Conservation (phyloP, 2,329 filamentous ascomycete species). For the Ceratocystis lukuohia region DNA sequence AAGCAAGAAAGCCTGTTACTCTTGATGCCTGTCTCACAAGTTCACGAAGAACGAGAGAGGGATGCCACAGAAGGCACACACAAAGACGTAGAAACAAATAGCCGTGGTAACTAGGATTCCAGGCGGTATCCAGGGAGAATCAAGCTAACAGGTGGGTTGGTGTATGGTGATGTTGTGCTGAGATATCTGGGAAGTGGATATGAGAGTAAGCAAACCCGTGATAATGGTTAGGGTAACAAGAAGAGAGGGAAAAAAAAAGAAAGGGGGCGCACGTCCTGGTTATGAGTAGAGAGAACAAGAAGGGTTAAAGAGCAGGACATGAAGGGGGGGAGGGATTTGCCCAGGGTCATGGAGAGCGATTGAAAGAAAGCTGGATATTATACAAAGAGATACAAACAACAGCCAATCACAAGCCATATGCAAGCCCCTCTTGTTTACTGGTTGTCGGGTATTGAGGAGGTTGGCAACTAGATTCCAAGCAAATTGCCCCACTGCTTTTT, state of each 20-base stretch:
- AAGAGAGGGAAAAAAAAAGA: slow-evolving; percentile 3
- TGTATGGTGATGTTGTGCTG: background rate
- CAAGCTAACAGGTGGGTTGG: background rate
- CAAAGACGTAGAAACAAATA: slow-evolving; percentile 9
- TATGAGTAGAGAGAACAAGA: slow-evolving; percentile 13
- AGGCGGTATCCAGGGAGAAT: slow-evolving; percentile 2
- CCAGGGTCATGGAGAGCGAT: background rate
- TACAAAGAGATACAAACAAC: slow-evolving; percentile 7
- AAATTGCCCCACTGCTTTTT: background rate
- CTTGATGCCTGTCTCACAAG: background rate
- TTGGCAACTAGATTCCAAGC: slow-evolving; percentile 9
- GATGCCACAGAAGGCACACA: background rate
- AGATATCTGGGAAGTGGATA: background rate
- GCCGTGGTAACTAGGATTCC: slow-evolving; percentile 14
- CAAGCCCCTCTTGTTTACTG: slow-evolving; percentile 15
- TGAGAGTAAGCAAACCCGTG: slow-evolving; percentile 2
- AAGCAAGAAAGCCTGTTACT: background rate
- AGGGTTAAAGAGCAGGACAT: slow-evolving; percentile 15
- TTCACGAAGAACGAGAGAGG: slow-evolving; percentile 3
- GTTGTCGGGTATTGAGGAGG: slow-evolving; percentile 13
- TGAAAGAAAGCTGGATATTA: background rate
- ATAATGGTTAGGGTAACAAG: slow-evolving; percentile 11
- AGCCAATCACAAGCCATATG: slow-evolving; percentile 19
- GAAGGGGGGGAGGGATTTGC: slow-evolving; percentile 4
- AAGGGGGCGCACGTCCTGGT: slow-evolving; percentile 10